These are phyloP conservation scores for Schwanniomyces vanrijiae DNA, from an alignment of 805 yeast species.

Conservation along the genomic window DNA sequence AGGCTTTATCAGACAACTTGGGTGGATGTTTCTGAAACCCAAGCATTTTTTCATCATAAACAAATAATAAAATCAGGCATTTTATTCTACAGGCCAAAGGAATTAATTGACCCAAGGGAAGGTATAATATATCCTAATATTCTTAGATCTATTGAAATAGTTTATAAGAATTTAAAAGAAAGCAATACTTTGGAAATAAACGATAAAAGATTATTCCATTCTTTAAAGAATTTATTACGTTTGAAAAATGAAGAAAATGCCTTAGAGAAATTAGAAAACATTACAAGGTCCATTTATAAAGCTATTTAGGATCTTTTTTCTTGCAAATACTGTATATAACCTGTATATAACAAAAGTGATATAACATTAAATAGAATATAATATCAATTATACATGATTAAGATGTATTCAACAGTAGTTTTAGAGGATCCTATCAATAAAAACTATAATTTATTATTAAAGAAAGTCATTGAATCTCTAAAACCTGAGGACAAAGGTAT, in stretches of 20 bases:
- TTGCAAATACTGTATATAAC: not conserved
- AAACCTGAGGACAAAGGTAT: conserved; percentile 7
- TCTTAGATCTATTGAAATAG: conserved; percentile 20
- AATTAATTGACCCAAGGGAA: conserved; percentile 17
- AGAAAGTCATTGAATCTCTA: conserved; percentile 3
- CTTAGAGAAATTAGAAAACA: conserved; percentile 10
- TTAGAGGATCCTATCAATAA: conserved; percentile 12
- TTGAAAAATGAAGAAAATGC: conserved; percentile 12
- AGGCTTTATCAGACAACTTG: conserved; percentile 26
- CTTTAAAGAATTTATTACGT: conserved; percentile 16
- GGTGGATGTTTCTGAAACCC: conserved; percentile 13
- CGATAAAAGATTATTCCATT: conserved; percentile 19
- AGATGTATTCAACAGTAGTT: conserved; percentile 8
- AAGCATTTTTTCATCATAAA: conserved; percentile 21
- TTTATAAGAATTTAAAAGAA: conserved; percentile 19
- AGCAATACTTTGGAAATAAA: conserved; percentile 10
- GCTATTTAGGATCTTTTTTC: not conserved
- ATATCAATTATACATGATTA: not conserved
- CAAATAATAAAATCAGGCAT: conserved; percentile 28
- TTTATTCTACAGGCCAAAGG: conserved; percentile 26
- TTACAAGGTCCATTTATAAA: not conserved
- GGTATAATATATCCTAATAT: conserved; percentile 17
- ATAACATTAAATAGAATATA: not conserved
- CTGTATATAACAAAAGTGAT: not conserved
- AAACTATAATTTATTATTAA: conserved; percentile 12